Evolutionary conservation across 495 filamentous ascomycete species (phyloP), one percentile per base, ranked within the genome.

Genomic region (Xylaria flabelliformis): DNA sequence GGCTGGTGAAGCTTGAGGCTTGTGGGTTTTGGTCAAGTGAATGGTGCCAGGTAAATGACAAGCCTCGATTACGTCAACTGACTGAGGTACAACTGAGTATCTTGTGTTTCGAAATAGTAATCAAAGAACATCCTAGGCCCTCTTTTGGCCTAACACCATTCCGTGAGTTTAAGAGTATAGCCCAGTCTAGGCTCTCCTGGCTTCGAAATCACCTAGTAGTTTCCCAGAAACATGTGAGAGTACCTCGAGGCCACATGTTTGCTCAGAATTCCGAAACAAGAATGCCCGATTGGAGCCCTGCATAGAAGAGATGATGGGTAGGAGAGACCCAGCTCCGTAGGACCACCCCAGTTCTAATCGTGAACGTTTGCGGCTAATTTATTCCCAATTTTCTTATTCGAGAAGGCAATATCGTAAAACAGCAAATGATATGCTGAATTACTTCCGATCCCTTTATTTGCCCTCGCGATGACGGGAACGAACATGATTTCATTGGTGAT

Each of bases 401-500:
- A 67, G 41, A 36, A 71, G 32, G 8, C 1, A 36, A 34, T 1
- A 48, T 41, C 62, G 70, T 55, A 53, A n/a, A 67, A 32, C 15
- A 71, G 51, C 69, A 64, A 67, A 65, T 66, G 10, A 36, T 71
- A 48, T 41, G 34, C 26, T 66, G 24, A 29, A 51, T 61, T n/a
- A 17, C 10, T 44, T 46, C 46, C 46, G 32, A 21, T 12, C 62
- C 44, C 34, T 36, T n/a, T 29, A 56, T 59, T 62, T 32, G 24
- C 36, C 55, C 36, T 56, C 9, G 13, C 21, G 17, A 48, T 6
- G 39, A 61, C 63, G 70, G 62, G 51, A 67, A 41, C 50, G 36
- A 21, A 26, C 62, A 39, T 24, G 36, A 39, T 55, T 19, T 71
- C 39, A 72, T 72, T 72, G 48, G 70, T 44, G 56, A 67, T 50